A percentile compares a stretch with the other conserved stretches of the same genome.
These are phyloP conservation scores for Ramalina intermedia DNA, from an alignment of 495 filamentous ascomycete genomes.

Conservation along the genomic window DNA sequence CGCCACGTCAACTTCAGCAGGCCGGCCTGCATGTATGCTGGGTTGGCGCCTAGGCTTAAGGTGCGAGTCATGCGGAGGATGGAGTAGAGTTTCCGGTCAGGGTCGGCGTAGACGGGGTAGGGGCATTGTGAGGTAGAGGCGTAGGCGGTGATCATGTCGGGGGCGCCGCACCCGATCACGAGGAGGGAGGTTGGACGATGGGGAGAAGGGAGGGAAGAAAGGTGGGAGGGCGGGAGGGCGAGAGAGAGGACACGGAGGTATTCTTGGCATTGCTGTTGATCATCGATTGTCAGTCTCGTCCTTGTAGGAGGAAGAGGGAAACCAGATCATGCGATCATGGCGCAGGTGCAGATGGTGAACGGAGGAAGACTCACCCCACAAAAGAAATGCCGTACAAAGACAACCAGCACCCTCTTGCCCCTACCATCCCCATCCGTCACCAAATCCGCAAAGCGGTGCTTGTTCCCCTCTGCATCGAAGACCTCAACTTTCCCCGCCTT, in stretches of 20 bases:
- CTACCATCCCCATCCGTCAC: conserved; percentile 25
- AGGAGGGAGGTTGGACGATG: conserved; percentile 47
- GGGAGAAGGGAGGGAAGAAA: conserved; percentile 26
- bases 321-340: neutral
- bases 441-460: conserved; percentile 50
- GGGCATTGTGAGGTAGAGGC: conserved; percentile 44
- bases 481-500: conserved; percentile 44
- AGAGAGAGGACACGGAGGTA: conserved; percentile 51
- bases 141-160: conserved; percentile 57
- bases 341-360: neutral
- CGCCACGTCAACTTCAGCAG: conserved; percentile 29
- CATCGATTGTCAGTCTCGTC: neutral
- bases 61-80: conserved; percentile 57
- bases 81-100: conserved; percentile 51
- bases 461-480: conserved; percentile 48
- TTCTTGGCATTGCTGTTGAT: conserved; percentile 53
- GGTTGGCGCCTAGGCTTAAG: conserved; percentile 42
- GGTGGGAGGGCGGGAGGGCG: conserved; percentile 40
- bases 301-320: neutral
- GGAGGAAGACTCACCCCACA: conserved; percentile 51
- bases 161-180: conserved; percentile 69
- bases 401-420: conserved; percentile 46
- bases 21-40: conserved; percentile 49
- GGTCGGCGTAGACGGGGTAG: conserved; percentile 76
- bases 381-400: conserved; percentile 85